Evolutionary conservation across 2,329 filamentous ascomycete species (phyloP), one percentile per base, ranked within the genome.

Genomic region (Magnaporthiopsis poae): DNA sequence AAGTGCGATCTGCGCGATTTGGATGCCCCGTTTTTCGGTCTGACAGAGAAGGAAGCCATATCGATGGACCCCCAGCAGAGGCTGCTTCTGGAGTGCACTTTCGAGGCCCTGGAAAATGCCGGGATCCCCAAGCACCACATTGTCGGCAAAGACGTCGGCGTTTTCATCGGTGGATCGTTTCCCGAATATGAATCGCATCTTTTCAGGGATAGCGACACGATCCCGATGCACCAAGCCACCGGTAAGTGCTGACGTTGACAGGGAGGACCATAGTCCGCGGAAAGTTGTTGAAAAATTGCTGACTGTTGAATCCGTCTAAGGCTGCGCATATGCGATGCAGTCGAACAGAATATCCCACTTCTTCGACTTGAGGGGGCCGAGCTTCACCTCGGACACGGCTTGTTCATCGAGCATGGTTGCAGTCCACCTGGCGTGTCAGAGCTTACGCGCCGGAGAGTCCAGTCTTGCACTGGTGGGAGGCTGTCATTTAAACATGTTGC

Each of bases 301-400:
- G 46, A 56, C 21, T n/a, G 46, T 21, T n/a, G 46, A 25, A 25
- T 56, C 3, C n/a, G 7, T 11, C 0, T 5, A 65, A 80, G 79
- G 78, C 60, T 80, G 77, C 67, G 80, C 81, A 60, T 79, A 80
- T 70, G 80, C 81, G 12, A 82, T 86, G 73, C 77, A 84, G 67
- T 81, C 82, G 0, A 85, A 85, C 68, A 76, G 83, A 62, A 76
- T 86, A 27, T 84, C 82, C 1, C 82, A 85, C 69, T 83, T 81
- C 73, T 85, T 84, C 68, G 80, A 86, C 69, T 75, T 86, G 52
- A 75, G 78, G 56, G 84, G 84, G 0, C 82, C 83, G 0, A 83
- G 80, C 65, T 80, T 84, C 67, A 81, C 82, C 0, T 75, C 81
- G 3, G 81, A 84, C 67, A 84, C 82, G 1, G 82, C 81, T 7